Conservation (phyloP, 2,329 filamentous ascomycete species). For the Verticillium zaregamsianum region DNA sequence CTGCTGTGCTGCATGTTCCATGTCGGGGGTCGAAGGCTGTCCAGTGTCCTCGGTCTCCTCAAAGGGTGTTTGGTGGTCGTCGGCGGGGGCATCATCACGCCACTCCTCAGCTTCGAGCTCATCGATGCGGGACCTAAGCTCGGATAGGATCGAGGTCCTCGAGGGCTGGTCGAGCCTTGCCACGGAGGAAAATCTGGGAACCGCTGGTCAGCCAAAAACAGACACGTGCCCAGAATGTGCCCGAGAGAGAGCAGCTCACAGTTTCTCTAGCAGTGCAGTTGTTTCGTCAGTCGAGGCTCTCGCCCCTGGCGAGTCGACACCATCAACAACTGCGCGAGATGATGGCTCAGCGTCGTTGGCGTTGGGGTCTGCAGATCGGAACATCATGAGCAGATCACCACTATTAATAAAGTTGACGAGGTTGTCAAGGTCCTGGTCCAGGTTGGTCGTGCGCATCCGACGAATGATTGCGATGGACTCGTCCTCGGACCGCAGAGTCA, state of each 20-base stretch:
- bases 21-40: background rate
- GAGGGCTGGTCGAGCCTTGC: background rate
- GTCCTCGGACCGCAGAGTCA: conserved; percentile 10
- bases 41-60: background rate
- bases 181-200: background rate
- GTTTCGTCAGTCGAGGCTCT: background rate
- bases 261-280: background rate
- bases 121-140: background rate
- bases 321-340: background rate
- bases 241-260: background rate
- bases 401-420: conserved; percentile 12
- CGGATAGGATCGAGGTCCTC: background rate
- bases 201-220: background rate
- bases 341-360: background rate
- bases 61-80: background rate
- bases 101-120: background rate
- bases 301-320: background rate
- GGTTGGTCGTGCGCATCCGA: conserved; percentile 9
- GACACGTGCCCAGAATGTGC: background rate
- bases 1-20: background rate
- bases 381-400: conserved; percentile 8
- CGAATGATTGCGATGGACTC: conserved; percentile 13
- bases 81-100: background rate
- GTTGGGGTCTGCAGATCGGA: background rate
- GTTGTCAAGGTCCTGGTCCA: conserved; percentile 7